Evolutionary conservation across 768 basidiomycete genomes (phyloP).

Genomic region (Boletus subparvulus): DNA sequence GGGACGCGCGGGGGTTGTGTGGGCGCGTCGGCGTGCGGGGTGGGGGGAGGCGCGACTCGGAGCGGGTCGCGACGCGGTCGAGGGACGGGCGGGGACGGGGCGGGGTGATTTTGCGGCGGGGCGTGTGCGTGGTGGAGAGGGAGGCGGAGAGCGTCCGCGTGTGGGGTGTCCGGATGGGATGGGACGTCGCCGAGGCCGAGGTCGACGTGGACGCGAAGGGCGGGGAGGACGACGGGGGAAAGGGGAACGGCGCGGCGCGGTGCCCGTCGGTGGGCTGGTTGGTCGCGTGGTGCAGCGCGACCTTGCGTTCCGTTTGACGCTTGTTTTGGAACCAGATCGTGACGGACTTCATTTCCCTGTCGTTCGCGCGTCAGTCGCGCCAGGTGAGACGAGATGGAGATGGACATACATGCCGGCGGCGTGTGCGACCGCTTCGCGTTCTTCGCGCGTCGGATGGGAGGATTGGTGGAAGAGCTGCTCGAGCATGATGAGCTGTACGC

Average conservation of each 20-base stretch:
- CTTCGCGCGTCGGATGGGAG: constrained; percentile 73
- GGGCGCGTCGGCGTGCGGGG: constrained; percentile 32
- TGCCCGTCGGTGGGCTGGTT: constrained; percentile 20
- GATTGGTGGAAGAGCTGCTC: constrained; percentile 71
- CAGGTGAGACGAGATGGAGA: background rate
- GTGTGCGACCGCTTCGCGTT: constrained; percentile 62
- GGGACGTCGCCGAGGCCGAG: constrained; percentile 25
- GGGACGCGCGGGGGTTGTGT: constrained; percentile 27
- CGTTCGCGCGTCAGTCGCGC: constrained; percentile 9
- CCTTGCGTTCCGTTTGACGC: constrained; percentile 51
- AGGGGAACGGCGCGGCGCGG: constrained; percentile 10
- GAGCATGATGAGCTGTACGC: constrained; percentile 65
- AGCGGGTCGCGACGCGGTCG: constrained; percentile 31
- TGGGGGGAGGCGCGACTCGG: constrained; percentile 31
- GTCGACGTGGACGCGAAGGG: constrained; percentile 24
- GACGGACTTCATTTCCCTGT: constrained; percentile 37
- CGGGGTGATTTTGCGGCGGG: constrained; percentile 30
- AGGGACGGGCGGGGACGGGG: constrained; percentile 33
- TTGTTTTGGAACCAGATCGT: constrained; percentile 38
- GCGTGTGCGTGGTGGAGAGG: constrained; percentile 11
- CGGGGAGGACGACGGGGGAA: constrained; percentile 24
- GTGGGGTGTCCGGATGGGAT: constrained; percentile 35
- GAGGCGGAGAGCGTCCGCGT: constrained; percentile 34
- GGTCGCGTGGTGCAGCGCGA: constrained; percentile 42
- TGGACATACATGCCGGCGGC: constrained; percentile 60